These are phyloP conservation scores for Penicillium fimorum DNA, from an alignment of 495 filamentous ascomycete genomes.

Conservation along the genomic window DNA sequence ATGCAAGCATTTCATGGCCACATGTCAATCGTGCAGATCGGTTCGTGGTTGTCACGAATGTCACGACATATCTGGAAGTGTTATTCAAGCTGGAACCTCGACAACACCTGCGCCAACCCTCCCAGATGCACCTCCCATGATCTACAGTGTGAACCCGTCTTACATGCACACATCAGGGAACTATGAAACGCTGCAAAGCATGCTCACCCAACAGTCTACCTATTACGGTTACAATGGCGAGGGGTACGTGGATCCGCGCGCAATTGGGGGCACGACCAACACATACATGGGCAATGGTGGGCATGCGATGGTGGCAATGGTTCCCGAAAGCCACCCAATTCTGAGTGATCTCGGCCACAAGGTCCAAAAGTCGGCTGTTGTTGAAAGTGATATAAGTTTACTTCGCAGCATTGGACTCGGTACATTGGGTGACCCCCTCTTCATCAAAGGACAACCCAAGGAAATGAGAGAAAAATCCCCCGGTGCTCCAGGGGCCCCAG, in stretches of 20 bases:
- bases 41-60: conserved; percentile 2
- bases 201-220: background rate
- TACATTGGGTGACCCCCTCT: background rate
- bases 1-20: background rate
- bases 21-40: background rate
- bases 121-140: background rate
- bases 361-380: background rate
- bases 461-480: background rate
- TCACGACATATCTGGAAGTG: background rate
- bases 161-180: background rate
- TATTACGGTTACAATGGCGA: background rate
- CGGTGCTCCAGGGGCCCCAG: background rate
- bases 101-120: background rate
- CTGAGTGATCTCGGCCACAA: background rate
- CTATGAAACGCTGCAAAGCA: background rate
- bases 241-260: background rate
- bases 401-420: conserved; percentile 1
- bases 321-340: background rate
- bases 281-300: background rate
- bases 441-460: background rate
- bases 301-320: background rate
- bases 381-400: background rate
- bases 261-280: background rate
- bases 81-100: background rate
- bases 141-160: background rate